phyloP scores from a whole-genome alignment of 1,284 basidiomycete genomes.

The Leccinum laetum region DNA sequence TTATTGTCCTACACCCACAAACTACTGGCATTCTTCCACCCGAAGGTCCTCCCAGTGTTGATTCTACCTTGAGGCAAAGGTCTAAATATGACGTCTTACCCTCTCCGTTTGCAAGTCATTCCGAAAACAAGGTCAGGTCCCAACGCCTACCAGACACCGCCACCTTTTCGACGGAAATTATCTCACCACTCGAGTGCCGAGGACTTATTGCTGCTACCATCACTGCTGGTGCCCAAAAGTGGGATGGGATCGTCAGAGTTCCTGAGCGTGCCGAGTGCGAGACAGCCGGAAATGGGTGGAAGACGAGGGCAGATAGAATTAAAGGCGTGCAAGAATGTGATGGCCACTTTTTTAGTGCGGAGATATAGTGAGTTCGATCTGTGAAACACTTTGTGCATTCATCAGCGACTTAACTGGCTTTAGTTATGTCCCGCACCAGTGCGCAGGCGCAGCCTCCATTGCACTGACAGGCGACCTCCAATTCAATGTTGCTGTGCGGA shows the following conservation, averaged over 20 bases:
- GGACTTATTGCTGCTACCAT: constrained; percentile 43
- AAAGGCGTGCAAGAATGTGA: constrained; percentile 29
- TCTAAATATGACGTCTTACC: constrained; percentile 13
- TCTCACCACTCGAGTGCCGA: constrained; percentile 39
- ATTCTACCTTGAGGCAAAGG: constrained; percentile 17
- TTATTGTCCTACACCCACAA: constrained; percentile 46
- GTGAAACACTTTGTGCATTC: background rate
- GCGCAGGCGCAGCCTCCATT: constrained; percentile 49
- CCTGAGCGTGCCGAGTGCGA: constrained; percentile 30
- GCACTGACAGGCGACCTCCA: constrained; percentile 51
- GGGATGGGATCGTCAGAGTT: constrained; percentile 50
- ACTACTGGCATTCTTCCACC: constrained; percentile 39
- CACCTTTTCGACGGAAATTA: constrained; percentile 35
- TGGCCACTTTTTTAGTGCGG: constrained; percentile 41
- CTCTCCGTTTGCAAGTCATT: constrained; percentile 14
- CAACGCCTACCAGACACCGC: constrained; percentile 15
- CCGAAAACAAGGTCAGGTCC: constrained; percentile 10
- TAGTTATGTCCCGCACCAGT: constrained; percentile 51
- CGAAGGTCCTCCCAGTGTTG: constrained; percentile 14
- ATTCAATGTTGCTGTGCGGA: constrained; percentile 41
- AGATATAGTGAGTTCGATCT: constrained; percentile 41
- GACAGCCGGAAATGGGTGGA: constrained; percentile 21
- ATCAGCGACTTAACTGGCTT: background rate
- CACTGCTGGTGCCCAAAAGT: constrained; percentile 34
- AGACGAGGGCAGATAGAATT: constrained; percentile 25